Conservation (phyloP, 495 filamentous ascomycete genomes). For the Penicillium goetzii region DNA sequence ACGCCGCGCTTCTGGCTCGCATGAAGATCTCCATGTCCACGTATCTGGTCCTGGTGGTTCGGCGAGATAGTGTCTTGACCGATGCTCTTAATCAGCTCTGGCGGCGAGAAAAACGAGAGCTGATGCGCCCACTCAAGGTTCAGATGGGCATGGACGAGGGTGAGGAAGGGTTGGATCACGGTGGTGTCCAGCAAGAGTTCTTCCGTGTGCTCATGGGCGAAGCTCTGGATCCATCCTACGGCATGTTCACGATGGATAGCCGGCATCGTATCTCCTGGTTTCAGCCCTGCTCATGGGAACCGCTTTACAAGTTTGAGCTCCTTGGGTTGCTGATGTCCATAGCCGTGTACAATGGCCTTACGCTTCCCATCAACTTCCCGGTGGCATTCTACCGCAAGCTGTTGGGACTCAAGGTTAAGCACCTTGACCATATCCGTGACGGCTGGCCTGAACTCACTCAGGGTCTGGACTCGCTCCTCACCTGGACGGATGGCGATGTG, state of each 20-base stretch:
- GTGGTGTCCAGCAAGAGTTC: conserved; percentile 94
- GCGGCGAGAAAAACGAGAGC: conserved; percentile 78
- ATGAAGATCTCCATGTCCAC: conserved; percentile 66
- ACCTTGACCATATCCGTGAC: conserved; percentile 76
- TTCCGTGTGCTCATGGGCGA: conserved; percentile 81
- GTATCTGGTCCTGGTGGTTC: conserved; percentile 77
- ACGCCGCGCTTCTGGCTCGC: conserved; percentile 58
- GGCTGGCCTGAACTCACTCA: conserved; percentile 82
- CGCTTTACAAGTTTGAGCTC: conserved; percentile 87
- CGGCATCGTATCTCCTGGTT: conserved; percentile 84
- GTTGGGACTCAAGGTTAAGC: conserved; percentile 63
- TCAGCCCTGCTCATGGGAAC: conserved; percentile 75
- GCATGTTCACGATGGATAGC: conserved; percentile 75
- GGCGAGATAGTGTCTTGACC: conserved; percentile 67
- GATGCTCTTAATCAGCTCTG: conserved; percentile 90
- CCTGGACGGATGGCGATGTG: conserved; percentile 80
- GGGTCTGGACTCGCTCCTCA: conserved; percentile 69
- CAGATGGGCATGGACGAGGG: conserved; percentile 77
- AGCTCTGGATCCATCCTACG: conserved; percentile 74
- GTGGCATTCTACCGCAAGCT: conserved; percentile 81
- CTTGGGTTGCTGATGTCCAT: conserved; percentile 84
- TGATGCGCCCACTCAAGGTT: conserved; percentile 85
- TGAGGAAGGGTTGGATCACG: conserved; percentile 90
- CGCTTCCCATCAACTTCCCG: conserved; percentile 86
- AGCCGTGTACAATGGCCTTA: conserved; percentile 93